A percentile compares a stretch with the other conserved stretches of the same genome.
phyloP scores from a whole-genome alignment of 164 flowering plant species.

The Chloranthus sessilifolius region DNA sequence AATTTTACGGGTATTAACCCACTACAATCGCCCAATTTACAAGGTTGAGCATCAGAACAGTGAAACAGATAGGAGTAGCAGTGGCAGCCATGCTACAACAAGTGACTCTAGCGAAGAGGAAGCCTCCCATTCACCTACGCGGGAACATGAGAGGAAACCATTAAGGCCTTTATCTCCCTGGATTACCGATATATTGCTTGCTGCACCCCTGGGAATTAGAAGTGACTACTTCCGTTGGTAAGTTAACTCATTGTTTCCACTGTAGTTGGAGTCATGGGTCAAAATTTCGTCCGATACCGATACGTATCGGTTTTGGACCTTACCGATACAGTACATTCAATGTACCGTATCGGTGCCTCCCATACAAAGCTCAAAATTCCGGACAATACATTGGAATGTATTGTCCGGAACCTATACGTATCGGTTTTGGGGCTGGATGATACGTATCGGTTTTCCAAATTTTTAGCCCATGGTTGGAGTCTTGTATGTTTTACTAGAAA shows the following conservation, averaged over 20 bases:
- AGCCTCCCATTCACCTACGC: conserved; percentile 24
- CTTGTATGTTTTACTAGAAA: too few relatives aligned
- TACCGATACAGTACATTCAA: too few relatives aligned
- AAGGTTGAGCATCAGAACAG: conserved; percentile 48
- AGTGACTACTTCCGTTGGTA: conserved; percentile 97
- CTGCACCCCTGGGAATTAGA: conserved; percentile 88
- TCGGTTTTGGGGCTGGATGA: too few relatives aligned
- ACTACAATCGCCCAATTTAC: conserved; percentile 89
- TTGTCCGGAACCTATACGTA: too few relatives aligned
- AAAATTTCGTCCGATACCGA: too few relatives aligned
- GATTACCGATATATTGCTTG: conserved; percentile 94
- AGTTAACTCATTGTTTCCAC: conserved; percentile 12
- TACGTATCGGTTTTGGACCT: too few relatives aligned
- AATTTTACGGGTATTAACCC: conserved; percentile 79
- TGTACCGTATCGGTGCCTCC: too few relatives aligned
- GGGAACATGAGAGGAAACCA: conserved; percentile 71
- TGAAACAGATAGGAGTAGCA: conserved; percentile 57
- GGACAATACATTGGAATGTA: too few relatives aligned
- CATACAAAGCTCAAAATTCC: too few relatives aligned
- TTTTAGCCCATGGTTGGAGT: too few relatives aligned
- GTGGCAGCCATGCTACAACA: conserved; percentile 55
- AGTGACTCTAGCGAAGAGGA: conserved; percentile 35
- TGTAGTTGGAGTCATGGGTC: not conserved
- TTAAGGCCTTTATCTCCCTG: conserved; percentile 88
- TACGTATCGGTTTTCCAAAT: too few relatives aligned